phyloP scores from a whole-genome alignment of 176 grass and related monocot genomes.

The Hordeum vulgare region DNA sequence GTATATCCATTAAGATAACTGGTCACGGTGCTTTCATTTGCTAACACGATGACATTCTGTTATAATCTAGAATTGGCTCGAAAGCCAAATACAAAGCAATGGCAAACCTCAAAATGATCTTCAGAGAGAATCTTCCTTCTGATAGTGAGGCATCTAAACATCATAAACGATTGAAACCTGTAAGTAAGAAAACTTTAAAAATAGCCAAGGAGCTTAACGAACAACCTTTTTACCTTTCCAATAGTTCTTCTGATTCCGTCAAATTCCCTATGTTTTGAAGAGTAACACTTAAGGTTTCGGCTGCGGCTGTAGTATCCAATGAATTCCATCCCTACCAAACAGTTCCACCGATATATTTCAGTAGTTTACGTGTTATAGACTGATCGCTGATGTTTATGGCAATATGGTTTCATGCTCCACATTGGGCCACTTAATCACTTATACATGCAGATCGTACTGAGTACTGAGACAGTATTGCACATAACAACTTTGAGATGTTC shows the following conservation, averaged over 20 bases:
- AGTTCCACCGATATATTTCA: slow-evolving; percentile 10
- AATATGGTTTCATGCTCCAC: too few species aligned
- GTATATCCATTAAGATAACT: neutral
- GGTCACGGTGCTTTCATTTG: neutral
- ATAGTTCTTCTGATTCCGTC: slow-evolving; percentile 73
- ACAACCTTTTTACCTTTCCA: slow-evolving; percentile 57
- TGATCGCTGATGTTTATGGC: too few species aligned
- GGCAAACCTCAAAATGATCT: slow-evolving; percentile 67
- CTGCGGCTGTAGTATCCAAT: slow-evolving; percentile 46
- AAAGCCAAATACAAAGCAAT: neutral
- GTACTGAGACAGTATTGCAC: neutral
- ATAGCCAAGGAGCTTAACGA: neutral
- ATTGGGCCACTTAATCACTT: neutral
- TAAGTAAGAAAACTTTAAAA: neutral
- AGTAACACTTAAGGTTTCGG: slow-evolving; percentile 61
- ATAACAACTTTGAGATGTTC: neutral
- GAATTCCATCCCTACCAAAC: slow-evolving; percentile 83
- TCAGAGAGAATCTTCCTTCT: slow-evolving; percentile 55
- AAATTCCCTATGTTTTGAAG: slow-evolving; percentile 52
- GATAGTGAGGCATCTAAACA: slow-evolving; percentile 63
- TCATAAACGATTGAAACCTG: slow-evolving; percentile 25
- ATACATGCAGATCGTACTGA: neutral
- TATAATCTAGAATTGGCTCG: neutral
- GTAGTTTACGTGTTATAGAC: neutral
- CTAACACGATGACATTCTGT: neutral